phyloP scores from a whole-genome alignment of 2,329 filamentous ascomycete species.

The Penicillium sp. region DNA sequence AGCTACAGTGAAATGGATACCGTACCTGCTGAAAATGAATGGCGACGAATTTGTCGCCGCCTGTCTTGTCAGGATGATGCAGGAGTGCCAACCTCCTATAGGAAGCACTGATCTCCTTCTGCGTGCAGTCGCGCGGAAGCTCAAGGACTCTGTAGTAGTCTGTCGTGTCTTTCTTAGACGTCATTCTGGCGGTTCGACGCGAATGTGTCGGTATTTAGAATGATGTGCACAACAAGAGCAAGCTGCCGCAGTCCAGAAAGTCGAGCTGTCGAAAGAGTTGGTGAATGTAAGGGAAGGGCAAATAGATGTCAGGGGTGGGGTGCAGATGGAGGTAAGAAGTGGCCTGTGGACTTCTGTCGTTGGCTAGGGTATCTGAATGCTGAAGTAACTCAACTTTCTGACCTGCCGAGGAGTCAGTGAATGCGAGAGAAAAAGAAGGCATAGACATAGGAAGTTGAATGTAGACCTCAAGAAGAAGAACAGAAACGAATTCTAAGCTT shows the following conservation, averaged over 20 bases:
- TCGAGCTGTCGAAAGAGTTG: not conserved
- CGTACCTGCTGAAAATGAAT: constrained; percentile 27
- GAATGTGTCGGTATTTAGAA: not conserved
- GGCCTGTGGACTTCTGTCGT: no score
- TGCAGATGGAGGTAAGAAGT: no score
- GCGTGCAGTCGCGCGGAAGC: constrained; percentile 23
- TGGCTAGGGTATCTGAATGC: no score
- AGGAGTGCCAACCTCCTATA: constrained; percentile 38
- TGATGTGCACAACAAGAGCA: not conserved
- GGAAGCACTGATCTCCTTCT: constrained; percentile 34
- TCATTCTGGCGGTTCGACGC: constrained; percentile 8
- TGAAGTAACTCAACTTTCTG: no score
- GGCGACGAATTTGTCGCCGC: constrained; percentile 4
- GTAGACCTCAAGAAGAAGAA: no score
- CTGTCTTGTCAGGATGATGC: constrained; percentile 36
- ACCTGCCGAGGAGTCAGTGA: no score
- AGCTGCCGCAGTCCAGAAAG: not conserved
- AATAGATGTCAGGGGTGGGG: no score
- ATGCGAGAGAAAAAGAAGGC: no score
- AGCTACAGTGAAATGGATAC: not conserved
- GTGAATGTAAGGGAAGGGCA: no score
- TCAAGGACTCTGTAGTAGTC: constrained; percentile 31
- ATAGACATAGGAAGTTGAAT: no score
- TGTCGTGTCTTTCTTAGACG: not conserved
- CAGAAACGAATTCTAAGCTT: no score